These are phyloP conservation scores for Termitomyces sp. DNA, from an alignment of 768 basidiomycete genomes.

Conservation along the genomic window DNA sequence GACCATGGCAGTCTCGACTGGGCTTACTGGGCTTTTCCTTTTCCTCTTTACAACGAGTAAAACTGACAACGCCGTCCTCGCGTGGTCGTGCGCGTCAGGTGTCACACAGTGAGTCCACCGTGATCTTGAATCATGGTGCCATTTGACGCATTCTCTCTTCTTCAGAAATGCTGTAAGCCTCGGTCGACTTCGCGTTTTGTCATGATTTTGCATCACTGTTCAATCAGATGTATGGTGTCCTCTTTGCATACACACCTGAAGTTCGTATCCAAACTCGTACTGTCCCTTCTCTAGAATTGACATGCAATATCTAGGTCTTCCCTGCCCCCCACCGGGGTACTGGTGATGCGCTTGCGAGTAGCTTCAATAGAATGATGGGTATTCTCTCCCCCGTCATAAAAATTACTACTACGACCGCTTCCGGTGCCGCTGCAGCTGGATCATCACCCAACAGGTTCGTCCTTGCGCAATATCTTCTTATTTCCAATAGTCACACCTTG, in stretches of 20 bases:
- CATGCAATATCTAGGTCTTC: slow-evolving; percentile 29
- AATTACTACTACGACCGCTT: slow-evolving; percentile 27
- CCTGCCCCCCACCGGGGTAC: slow-evolving; percentile 53
- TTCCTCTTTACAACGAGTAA: slow-evolving; percentile 48
- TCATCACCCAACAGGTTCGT: slow-evolving; percentile 38
- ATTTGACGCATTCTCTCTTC: not conserved
- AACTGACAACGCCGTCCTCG: slow-evolving; percentile 33
- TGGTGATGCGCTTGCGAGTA: slow-evolving; percentile 42
- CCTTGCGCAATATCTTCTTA: slow-evolving; percentile 13
- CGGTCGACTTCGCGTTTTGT: too few species aligned
- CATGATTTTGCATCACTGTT: slow-evolving; percentile 15
- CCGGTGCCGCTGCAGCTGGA: slow-evolving; percentile 1
- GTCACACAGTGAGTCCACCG: slow-evolving; percentile 29
- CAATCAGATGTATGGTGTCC: slow-evolving; percentile 6
- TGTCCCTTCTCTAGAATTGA: not conserved
- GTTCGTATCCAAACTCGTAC: slow-evolving; percentile 15
- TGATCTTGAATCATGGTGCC: not conserved
- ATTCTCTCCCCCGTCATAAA: slow-evolving; percentile 46
- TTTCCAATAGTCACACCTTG: not conserved
- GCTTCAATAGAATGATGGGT: slow-evolving; percentile 45
- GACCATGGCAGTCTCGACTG: slow-evolving; percentile 40
- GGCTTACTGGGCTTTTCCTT: slow-evolving; percentile 41
- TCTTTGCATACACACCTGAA: slow-evolving; percentile 54
- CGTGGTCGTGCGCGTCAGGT: slow-evolving; percentile 38
- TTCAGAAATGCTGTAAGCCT: slow-evolving; percentile 6